Percentiles rank a stretch among this genome's conserved stretches.
Conservation (phyloP, 1,139 yeast genomes). For the Arxiozyma slooffiae region DNA sequence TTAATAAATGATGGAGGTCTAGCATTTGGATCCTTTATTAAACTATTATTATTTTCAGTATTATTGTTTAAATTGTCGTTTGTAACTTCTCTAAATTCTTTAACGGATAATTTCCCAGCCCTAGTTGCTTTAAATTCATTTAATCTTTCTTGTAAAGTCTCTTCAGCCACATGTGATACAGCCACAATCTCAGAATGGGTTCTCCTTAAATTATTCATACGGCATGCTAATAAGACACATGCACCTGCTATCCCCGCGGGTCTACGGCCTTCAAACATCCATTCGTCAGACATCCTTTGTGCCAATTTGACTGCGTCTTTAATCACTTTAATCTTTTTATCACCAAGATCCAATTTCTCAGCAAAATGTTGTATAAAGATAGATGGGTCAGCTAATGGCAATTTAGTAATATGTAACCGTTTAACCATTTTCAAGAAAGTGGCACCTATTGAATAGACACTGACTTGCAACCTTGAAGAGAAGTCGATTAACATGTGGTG, state of each 20-base stretch:
- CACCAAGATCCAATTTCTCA: constrained; percentile 70
- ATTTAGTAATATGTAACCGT: constrained; percentile 57
- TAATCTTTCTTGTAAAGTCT: constrained; percentile 79
- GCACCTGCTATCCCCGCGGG: constrained; percentile 99
- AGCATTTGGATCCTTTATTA: constrained; percentile 36
- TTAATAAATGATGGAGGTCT: constrained; percentile 76
- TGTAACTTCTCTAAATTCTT: constrained; percentile 47
- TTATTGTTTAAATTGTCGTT: not conserved
- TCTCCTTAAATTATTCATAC: constrained; percentile 90
- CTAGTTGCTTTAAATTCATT: constrained; percentile 76
- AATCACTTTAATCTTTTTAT: constrained; percentile 60
- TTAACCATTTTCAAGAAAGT: constrained; percentile 87
- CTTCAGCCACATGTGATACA: constrained; percentile 91
- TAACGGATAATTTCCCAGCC: constrained; percentile 64
- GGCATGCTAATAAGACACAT: constrained; percentile 79
- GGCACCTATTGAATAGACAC: constrained; percentile 91
- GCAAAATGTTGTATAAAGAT: constrained; percentile 90
- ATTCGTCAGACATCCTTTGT: constrained; percentile 83
- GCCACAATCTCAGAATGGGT: constrained; percentile 91
- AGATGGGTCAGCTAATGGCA: constrained; percentile 91
- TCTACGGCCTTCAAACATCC: constrained; percentile 94
- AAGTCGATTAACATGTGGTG: constrained; percentile 95
- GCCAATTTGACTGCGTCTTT: constrained; percentile 82
- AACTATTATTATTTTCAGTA: constrained; percentile 16
- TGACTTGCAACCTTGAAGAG: constrained; percentile 77